These are phyloP conservation scores for Carex sylvatica DNA, from an alignment of 202 grass and related monocot species.

Conservation along the genomic window DNA sequence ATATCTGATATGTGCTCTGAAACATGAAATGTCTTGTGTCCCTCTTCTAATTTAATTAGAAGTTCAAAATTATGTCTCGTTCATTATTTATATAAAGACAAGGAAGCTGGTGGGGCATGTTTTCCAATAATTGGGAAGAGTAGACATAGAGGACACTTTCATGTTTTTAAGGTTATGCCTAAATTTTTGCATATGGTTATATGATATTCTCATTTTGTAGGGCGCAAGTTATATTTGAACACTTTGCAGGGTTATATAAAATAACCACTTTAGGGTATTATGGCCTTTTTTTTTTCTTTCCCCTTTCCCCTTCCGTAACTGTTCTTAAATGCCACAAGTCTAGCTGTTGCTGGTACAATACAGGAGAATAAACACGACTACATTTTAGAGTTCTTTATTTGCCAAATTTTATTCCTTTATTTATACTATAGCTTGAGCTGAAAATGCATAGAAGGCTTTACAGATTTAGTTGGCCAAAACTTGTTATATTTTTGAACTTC, in stretches of 20 bases:
- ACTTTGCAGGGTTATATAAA: not conserved
- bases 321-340: not conserved
- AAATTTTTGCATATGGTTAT: not conserved
- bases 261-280: not conserved
- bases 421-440: not conserved
- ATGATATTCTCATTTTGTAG: not conserved
- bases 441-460: not conserved
- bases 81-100: not conserved
- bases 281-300: not conserved
- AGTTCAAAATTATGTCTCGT: not conserved
- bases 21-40: not conserved
- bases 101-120: not conserved
- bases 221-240: not conserved
- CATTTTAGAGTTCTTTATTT: not conserved
- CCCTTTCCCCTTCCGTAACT: not conserved
- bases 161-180: not conserved
- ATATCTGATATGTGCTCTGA: not conserved
- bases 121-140: not conserved
- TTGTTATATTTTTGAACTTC: constrained; percentile 11
- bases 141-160: not conserved
- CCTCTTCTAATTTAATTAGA: not conserved
- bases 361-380: not conserved
- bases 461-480: constrained; percentile 6
- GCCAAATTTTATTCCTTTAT: not conserved
- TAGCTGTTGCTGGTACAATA: not conserved